Evolutionary conservation across 192 early-diverging fungal species (phyloP).

Genomic region (Coemansia sp.): DNA sequence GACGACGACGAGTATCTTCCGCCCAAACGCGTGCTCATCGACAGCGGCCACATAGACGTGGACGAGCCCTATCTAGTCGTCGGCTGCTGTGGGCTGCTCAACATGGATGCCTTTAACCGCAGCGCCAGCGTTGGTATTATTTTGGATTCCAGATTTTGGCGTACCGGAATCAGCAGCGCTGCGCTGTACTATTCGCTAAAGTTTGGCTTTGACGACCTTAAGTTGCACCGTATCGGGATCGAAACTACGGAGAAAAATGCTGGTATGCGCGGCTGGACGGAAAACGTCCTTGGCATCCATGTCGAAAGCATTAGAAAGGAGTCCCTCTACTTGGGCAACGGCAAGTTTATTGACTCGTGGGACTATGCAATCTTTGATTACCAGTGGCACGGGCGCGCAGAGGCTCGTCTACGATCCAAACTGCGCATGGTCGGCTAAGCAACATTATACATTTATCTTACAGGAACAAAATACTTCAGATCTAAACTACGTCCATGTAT

Average conservation of each 20-base stretch:
- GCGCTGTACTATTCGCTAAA: conserved; percentile 43
- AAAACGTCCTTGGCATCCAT: conserved; percentile 29
- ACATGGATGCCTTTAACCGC: conserved; percentile 29
- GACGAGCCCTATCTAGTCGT: conserved; percentile 46
- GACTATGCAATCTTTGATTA: conserved; percentile 49
- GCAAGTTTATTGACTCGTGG: conserved; percentile 42
- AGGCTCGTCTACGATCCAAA: conserved; percentile 15
- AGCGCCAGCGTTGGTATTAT: conserved; percentile 42
- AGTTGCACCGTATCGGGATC: conserved; percentile 44
- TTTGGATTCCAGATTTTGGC: conserved; percentile 50
- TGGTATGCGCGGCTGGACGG: conserved; percentile 55
- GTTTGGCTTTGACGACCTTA: conserved; percentile 40
- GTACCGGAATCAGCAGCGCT: conserved; percentile 34
- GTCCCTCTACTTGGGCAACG: conserved; percentile 31
- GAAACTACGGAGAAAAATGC: conserved; percentile 34
- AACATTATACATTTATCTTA: background rate
- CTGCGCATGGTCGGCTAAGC: conserved; percentile 8
- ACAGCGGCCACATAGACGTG: conserved; percentile 28
- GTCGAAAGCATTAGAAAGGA: conserved; percentile 47
- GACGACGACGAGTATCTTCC: conserved; percentile 31
- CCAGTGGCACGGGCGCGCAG: conserved; percentile 27
- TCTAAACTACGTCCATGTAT: background rate
- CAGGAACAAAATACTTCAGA: background rate
- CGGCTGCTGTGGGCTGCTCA: conserved; percentile 45
- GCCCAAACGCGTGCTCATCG: conserved; percentile 23